A percentile compares a stretch with the other conserved stretches of the same genome.
phyloP scores from a whole-genome alignment of 495 filamentous ascomycete species.

The Chaetomidium leptoderma region DNA sequence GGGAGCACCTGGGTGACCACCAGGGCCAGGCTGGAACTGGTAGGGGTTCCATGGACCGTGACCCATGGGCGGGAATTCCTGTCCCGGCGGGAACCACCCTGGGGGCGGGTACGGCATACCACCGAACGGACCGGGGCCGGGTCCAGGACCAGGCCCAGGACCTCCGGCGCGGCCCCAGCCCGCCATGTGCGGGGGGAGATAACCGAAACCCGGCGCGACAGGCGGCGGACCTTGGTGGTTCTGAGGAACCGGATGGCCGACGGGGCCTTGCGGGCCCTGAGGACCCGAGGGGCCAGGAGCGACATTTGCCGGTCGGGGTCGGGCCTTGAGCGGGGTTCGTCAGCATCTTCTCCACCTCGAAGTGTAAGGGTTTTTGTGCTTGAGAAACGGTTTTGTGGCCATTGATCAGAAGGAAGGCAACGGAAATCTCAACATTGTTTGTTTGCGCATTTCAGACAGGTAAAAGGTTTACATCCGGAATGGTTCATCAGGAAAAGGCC shows the following conservation, averaged over 20 bases:
- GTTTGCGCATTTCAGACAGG: slow-evolving; percentile 86
- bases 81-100: slow-evolving; percentile 79
- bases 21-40: slow-evolving; percentile 47
- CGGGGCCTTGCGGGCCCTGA: slow-evolving; percentile 19
- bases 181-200: slow-evolving; percentile 52
- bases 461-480: slow-evolving; percentile 72
- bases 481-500: slow-evolving; percentile 66
- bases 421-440: slow-evolving; percentile 88
- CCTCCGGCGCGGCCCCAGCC: slow-evolving; percentile 43
- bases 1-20: slow-evolving; percentile 34
- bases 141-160: slow-evolving; percentile 27
- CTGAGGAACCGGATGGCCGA: slow-evolving; percentile 28
- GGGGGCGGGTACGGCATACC: slow-evolving; percentile 54
- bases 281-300: slow-evolving; percentile 30
- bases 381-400: slow-evolving; percentile 11
- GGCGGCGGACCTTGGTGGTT: slow-evolving; percentile 33
- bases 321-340: slow-evolving; percentile 34
- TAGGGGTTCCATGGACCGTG: slow-evolving; percentile 56
- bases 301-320: slow-evolving; percentile 34
- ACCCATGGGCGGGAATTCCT: slow-evolving; percentile 63
- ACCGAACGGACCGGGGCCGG: slow-evolving; percentile 40
- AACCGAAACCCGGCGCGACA: slow-evolving; percentile 28
- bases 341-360: slow-evolving; percentile 20
- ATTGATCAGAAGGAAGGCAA: slow-evolving; percentile 98
- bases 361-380: slow-evolving; percentile 3